Evolutionary conservation across 768 basidiomycete genomes (phyloP).

Genomic region (Amyloporia xantha): DNA sequence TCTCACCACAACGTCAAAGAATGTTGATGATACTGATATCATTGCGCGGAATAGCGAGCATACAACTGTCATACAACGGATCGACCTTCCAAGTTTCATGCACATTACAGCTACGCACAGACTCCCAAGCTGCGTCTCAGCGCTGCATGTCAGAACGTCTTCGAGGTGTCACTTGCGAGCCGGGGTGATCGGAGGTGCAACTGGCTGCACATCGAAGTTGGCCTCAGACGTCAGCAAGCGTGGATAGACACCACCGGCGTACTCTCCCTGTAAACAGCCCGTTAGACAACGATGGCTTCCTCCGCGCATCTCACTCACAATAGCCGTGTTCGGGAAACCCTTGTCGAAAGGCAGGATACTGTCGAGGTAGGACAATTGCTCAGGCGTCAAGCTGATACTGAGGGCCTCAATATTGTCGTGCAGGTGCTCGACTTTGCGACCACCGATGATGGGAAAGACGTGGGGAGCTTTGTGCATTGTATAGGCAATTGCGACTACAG

Average conservation of each 20-base stretch:
- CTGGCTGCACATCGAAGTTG: constrained; percentile 13
- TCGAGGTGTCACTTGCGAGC: background rate
- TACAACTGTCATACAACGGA: too few relatives aligned
- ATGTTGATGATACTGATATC: too few relatives aligned
- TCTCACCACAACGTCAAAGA: too few relatives aligned
- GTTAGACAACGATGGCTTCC: background rate
- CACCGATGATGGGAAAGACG: constrained; percentile 34
- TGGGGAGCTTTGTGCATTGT: constrained; percentile 21
- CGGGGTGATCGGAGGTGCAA: background rate
- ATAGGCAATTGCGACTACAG: constrained; percentile 38
- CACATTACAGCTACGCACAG: too few relatives aligned
- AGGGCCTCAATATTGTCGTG: constrained; percentile 44
- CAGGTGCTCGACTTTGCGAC: constrained; percentile 48
- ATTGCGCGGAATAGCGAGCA: too few relatives aligned
- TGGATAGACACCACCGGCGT: constrained; percentile 11
- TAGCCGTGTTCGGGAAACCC: constrained; percentile 35
- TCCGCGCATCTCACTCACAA: constrained; percentile 22
- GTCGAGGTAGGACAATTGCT: constrained; percentile 43
- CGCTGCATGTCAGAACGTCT: too few relatives aligned
- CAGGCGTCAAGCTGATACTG: constrained; percentile 35
- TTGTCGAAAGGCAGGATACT: constrained; percentile 35
- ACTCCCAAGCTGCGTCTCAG: too few relatives aligned
- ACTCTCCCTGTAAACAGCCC: constrained; percentile 12
- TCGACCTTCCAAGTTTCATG: too few relatives aligned
- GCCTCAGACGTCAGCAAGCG: constrained; percentile 13